These are phyloP conservation scores for Boletus bicolor DNA, from an alignment of 768 basidiomycete species.

Conservation along the genomic window DNA sequence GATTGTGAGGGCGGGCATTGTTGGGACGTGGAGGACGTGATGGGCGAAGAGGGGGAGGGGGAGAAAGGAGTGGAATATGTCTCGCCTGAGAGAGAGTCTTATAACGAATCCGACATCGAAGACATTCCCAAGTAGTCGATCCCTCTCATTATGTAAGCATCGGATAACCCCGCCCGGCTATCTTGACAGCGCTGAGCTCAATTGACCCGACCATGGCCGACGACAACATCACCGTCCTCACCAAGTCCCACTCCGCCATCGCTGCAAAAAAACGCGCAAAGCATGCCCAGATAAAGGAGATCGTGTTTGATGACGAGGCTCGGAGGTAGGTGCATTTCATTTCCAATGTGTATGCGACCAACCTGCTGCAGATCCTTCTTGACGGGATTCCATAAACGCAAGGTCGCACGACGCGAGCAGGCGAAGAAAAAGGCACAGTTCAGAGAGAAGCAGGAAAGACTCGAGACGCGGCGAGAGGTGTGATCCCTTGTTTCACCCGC, in stretches of 20 bases:
- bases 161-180: slow-evolving; percentile 15
- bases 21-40: background rate
- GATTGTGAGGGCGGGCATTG: slow-evolving; percentile 33
- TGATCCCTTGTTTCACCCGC: slow-evolving; percentile 19
- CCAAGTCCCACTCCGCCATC: slow-evolving; percentile 58
- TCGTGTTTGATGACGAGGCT: slow-evolving; percentile 85
- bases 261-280: slow-evolving; percentile 67
- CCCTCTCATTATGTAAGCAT: slow-evolving; percentile 23
- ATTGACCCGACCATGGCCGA: slow-evolving; percentile 25
- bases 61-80: slow-evolving; percentile 27
- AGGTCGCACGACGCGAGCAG: slow-evolving; percentile 77
- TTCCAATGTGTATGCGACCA: slow-evolving; percentile 15
- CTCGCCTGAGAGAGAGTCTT: slow-evolving; percentile 36
- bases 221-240: slow-evolving; percentile 55
- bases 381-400: slow-evolving; percentile 92
- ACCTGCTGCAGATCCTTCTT: slow-evolving; percentile 67
- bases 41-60: background rate
- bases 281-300: slow-evolving; percentile 67
- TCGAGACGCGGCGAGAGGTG: slow-evolving; percentile 78
- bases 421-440: slow-evolving; percentile 71
- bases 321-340: slow-evolving; percentile 50
- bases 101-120: slow-evolving; percentile 27
- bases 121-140: slow-evolving; percentile 29
- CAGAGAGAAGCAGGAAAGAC: slow-evolving; percentile 71
- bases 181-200: background rate